Base-by-base conservation (phyloP, 2,329 filamentous ascomycete species). In the Lasiodiplodia sp. region DNA sequence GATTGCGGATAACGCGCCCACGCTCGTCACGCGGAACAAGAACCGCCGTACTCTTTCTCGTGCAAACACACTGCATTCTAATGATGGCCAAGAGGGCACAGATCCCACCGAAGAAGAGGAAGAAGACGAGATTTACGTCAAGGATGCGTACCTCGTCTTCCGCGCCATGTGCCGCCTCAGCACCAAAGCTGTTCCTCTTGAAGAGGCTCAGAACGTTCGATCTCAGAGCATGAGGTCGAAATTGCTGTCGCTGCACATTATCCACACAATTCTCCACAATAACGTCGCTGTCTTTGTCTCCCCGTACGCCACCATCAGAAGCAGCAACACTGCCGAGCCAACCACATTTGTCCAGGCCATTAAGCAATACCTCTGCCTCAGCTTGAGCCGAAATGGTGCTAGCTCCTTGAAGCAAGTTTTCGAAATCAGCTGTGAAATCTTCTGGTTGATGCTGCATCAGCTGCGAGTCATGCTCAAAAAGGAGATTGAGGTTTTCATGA, bases 171-270 rank as follows among this genome's bases (percentile, higher is more conserved):
- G 96, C 85, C 97, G 97, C 80, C 85, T 99, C 56, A 97, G 95
- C 69, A 97, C 95, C 71, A 99, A 99, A 79, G 84, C 94, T 51
- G 85, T 99, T 31, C 89, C 92, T 10, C 89, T 94, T 2, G 96
- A 99, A 71, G 94, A 98, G 79, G 89, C 97, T 23, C 94, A 95
- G 75, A 96, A 99, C 76, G 83, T 97, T 64, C 94, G 93, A 68
- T 95, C 94, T 21, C 94, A 97, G 76, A 93, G 95, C 47, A 99
- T 99, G 95, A 91, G 96, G 70, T 97, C 95, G 2, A 99, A 99
- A 81, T 86, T 99, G 64, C 88, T 99, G 71, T 97, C 96, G 18
- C 87, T 99, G 68, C 94, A 99, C 79, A 90, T 98, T 70, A 96
- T 99, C 71, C 94, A 97, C 77, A 97, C 93, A 51, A 89, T 97